These are phyloP conservation scores for Isatis tinctoria DNA, from an alignment of 345 rosid genomes.

Conservation along the genomic window DNA sequence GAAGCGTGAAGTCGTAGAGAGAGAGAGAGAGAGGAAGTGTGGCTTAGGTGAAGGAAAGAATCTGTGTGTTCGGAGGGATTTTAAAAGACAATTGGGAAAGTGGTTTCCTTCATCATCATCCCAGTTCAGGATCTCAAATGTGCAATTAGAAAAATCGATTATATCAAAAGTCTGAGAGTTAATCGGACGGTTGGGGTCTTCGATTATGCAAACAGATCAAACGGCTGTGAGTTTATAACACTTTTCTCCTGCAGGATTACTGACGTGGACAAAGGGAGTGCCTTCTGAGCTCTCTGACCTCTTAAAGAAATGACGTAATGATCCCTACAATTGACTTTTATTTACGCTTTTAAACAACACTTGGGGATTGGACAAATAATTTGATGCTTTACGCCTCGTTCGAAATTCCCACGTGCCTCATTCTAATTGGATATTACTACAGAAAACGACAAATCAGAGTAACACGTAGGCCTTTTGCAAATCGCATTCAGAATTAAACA, in stretches of 20 bases:
- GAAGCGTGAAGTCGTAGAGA: neutral
- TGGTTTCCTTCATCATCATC: neutral
- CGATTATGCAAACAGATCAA: neutral
- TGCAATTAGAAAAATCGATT: neutral
- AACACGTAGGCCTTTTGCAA: neutral
- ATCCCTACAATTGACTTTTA: neutral
- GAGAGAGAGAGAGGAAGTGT: neutral
- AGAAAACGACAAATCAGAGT: neutral
- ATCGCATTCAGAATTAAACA: neutral
- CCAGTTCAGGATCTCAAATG: neutral
- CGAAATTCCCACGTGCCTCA: neutral
- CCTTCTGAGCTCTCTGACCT: neutral
- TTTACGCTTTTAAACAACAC: neutral
- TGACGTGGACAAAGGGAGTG: conserved; percentile 17
- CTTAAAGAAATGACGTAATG: neutral
- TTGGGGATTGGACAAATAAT: neutral
- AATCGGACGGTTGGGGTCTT: conserved; percentile 32
- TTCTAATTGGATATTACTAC: neutral
- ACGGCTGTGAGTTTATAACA: conserved; percentile 9
- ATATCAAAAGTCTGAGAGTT: neutral
- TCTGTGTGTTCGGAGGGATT: neutral
- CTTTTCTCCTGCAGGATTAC: conserved; percentile 8
- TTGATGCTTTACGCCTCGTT: neutral
- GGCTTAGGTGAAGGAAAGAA: neutral
- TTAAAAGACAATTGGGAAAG: conserved; percentile 13